Percentiles rank a stretch among this genome's conserved stretches.
These are phyloP conservation scores for Penicillium daleae DNA, from an alignment of 495 filamentous ascomycete genomes.

Conservation along the genomic window DNA sequence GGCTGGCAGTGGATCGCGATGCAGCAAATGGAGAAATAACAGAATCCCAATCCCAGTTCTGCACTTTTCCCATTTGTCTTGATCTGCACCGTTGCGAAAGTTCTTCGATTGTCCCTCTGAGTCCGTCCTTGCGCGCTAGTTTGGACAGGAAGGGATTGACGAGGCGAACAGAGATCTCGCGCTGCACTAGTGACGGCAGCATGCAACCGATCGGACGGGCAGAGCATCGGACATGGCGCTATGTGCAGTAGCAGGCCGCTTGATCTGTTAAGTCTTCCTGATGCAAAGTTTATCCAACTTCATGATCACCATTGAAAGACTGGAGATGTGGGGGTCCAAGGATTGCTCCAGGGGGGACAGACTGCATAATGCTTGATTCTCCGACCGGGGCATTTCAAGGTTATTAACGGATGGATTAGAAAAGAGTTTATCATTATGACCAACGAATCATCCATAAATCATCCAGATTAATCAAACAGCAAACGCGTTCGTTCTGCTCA, in stretches of 20 bases:
- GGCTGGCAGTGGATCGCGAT: background rate
- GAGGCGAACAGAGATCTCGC: background rate
- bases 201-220: background rate
- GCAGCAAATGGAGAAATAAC: slow-evolving; percentile 8
- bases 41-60: slow-evolving; percentile 13
- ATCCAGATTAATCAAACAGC: background rate
- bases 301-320: background rate
- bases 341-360: background rate
- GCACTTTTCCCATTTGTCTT: background rate
- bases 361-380: slow-evolving; percentile 5
- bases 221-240: background rate
- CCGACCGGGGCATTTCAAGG: background rate
- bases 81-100: slow-evolving; percentile 6
- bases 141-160: background rate
- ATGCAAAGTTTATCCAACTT: background rate
- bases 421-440: background rate
- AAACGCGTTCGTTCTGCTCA: background rate
- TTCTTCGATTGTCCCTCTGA: background rate
- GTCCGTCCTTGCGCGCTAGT: background rate
- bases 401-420: background rate
- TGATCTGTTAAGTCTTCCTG: background rate
- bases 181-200: background rate
- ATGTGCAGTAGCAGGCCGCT: background rate
- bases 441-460: background rate
- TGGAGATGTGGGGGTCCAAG: background rate